These are phyloP conservation scores for Phytophthora pisi DNA, from an alignment of 352 stramenopile genomes.

Conservation along the genomic window DNA sequence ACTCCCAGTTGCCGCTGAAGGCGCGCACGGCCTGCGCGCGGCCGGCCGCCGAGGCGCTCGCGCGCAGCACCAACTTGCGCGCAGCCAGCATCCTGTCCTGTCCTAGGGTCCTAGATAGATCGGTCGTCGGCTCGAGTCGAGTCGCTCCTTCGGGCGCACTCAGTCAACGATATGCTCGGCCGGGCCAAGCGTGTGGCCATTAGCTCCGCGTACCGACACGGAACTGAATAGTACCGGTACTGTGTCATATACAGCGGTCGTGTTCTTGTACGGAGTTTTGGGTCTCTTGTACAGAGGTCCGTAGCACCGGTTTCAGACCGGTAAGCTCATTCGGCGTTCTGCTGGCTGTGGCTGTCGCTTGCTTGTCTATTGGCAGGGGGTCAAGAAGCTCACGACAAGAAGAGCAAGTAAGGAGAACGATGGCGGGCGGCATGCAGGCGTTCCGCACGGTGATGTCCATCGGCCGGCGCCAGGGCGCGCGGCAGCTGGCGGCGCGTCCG, in stretches of 20 bases:
- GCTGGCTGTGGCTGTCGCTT: slow-evolving; percentile 12
- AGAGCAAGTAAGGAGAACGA: neutral
- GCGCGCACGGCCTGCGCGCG: slow-evolving; percentile 39
- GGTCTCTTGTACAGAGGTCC: no score
- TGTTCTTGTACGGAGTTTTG: no score
- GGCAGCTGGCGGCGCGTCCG: slow-evolving; percentile 32
- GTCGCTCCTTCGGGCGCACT: neutral
- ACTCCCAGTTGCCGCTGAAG: slow-evolving; percentile 86
- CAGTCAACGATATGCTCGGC: neutral
- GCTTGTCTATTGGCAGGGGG: slow-evolving; percentile 22
- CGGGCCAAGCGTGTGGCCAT: no score
- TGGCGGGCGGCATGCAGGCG: slow-evolving; percentile 62
- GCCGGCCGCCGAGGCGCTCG: slow-evolving; percentile 4
- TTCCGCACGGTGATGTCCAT: slow-evolving; percentile 70
- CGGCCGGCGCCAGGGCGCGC: slow-evolving; percentile 52
- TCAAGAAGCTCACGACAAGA: neutral
- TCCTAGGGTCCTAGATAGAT: no score
- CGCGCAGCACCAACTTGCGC: slow-evolving; percentile 29
- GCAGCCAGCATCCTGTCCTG: slow-evolving; percentile 29
- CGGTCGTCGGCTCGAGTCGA: no score
- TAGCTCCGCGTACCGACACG: no score
- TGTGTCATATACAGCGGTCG: no score
- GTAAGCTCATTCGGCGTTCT: neutral
- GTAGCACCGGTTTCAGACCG: neutral
- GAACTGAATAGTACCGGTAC: no score